These are phyloP conservation scores for Aspergillus amoenus DNA, from an alignment of 2,329 filamentous ascomycete species.

Conservation along the genomic window DNA sequence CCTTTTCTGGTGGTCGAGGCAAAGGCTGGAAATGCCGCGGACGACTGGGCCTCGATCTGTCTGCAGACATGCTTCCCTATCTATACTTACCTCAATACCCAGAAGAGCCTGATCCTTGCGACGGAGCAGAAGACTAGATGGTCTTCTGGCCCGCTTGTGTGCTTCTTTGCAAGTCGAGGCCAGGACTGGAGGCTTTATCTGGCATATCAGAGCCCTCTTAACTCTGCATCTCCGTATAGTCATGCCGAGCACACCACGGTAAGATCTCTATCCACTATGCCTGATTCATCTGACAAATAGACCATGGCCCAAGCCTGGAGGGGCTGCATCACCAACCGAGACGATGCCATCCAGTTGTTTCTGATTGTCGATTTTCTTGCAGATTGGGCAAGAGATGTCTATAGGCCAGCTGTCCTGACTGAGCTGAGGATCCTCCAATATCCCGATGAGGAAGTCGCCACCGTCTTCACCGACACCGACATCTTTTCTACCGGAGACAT, in stretches of 20 bases:
- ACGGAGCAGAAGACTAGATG: neutral
- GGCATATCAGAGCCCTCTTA: neutral
- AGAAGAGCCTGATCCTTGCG: neutral
- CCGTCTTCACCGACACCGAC: too few species aligned
- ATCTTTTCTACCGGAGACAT: too few species aligned
- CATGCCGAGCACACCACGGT: neutral
- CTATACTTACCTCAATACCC: neutral
- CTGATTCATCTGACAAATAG: neutral
- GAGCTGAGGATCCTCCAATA: neutral
- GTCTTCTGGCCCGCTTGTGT: neutral
- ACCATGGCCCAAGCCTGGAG: neutral
- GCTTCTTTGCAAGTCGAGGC: neutral
- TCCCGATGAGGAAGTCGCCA: too few species aligned
- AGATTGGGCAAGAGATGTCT: neutral
- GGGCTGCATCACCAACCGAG: neutral
- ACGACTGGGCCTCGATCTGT: neutral
- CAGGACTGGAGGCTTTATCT: neutral
- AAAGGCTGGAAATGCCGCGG: neutral
- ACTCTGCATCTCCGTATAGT: neutral
- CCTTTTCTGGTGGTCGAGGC: neutral
- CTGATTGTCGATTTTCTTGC: neutral
- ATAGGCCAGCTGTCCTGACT: neutral
- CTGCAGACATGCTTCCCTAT: neutral
- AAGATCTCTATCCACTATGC: neutral
- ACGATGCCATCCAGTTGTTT: neutral